Percentiles rank a stretch among this genome's conserved stretches.
phyloP scores from a whole-genome alignment of 2,329 filamentous ascomycete genomes.

The Diaporthe caulivora region DNA sequence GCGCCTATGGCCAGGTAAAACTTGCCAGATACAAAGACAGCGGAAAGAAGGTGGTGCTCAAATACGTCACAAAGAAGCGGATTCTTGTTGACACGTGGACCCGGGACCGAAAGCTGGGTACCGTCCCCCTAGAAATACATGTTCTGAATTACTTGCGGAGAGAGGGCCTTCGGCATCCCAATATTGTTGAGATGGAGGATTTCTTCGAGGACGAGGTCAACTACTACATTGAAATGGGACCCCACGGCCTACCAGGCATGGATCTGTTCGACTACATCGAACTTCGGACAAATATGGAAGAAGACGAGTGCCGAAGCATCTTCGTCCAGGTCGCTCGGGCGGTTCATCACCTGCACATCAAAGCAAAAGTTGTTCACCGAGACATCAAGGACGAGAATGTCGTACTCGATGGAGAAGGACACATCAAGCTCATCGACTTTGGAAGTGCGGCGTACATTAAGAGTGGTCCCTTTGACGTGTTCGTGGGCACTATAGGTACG shows the following conservation, averaged over 20 bases:
- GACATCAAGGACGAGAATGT: conserved; percentile 99
- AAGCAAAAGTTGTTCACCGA: conserved; percentile 91
- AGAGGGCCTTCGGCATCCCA: conserved; percentile 75
- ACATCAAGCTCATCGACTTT: conserved; percentile 98
- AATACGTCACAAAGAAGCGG: conserved; percentile 96
- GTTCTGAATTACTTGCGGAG: conserved; percentile 92
- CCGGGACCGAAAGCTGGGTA: conserved; percentile 89
- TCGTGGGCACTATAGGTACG: conserved; percentile 97
- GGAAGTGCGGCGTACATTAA: conserved; percentile 98
- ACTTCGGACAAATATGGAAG: conserved; percentile 94
- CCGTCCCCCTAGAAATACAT: conserved; percentile 96
- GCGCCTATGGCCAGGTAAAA: conserved; percentile 98
- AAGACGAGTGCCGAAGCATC: conserved; percentile 92
- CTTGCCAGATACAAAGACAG: conserved; percentile 87
- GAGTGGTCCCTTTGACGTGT: conserved; percentile 97
- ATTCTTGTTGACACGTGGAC: conserved; percentile 99
- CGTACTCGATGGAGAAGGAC: conserved; percentile 92
- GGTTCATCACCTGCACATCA: conserved; percentile 90
- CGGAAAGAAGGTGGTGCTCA: conserved; percentile 89
- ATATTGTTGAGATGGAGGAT: conserved; percentile 80
- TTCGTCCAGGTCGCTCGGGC: conserved; percentile 94
- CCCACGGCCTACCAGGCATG: conserved; percentile 96
- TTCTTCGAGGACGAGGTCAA: conserved; percentile 87
- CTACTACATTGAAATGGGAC: conserved; percentile 99
- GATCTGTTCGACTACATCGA: conserved; percentile 99